phyloP scores from a whole-genome alignment of 352 stramenopile genomes.

The Pseudoperonospora humuli region DNA sequence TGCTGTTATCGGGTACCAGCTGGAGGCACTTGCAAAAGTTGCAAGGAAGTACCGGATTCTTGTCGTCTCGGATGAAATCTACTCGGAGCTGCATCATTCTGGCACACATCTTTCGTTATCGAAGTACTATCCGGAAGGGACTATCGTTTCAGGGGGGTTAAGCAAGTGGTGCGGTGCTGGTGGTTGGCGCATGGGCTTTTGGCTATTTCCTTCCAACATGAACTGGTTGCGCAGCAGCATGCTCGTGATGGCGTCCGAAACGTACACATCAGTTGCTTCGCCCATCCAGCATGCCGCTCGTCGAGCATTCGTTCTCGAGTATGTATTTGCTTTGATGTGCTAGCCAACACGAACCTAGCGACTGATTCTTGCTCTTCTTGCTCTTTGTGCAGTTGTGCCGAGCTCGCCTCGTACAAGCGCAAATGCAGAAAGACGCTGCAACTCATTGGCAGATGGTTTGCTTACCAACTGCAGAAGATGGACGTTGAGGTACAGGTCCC shows the following conservation, averaged over 20 bases:
- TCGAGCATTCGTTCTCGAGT: slow-evolving; percentile 71
- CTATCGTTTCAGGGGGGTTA: slow-evolving; percentile 79
- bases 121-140: slow-evolving; percentile 81
- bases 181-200: slow-evolving; percentile 85
- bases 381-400: slow-evolving; percentile 50
- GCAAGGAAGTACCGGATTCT: slow-evolving; percentile 81
- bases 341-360: slow-evolving; percentile 1
- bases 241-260: slow-evolving; percentile 86
- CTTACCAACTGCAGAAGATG: slow-evolving; percentile 82
- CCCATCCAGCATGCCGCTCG: slow-evolving; percentile 81
- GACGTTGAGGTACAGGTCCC: slow-evolving; percentile 69
- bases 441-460: slow-evolving; percentile 75
- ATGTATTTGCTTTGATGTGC: slow-evolving; percentile 11
- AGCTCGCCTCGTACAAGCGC: slow-evolving; percentile 70
- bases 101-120: slow-evolving; percentile 76
- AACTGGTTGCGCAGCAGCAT: slow-evolving; percentile 79
- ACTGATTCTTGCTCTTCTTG: slow-evolving; percentile 8
- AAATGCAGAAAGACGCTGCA: slow-evolving; percentile 79
- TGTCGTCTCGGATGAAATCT: slow-evolving; percentile 87
- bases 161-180: slow-evolving; percentile 86
- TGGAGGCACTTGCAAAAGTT: slow-evolving; percentile 59
- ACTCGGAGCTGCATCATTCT: slow-evolving; percentile 76
- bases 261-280: slow-evolving; percentile 80
- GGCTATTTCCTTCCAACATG: slow-evolving; percentile 73
- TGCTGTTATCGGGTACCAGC: slow-evolving; percentile 13